These are phyloP conservation scores for Collybiopsis luxurians DNA, from an alignment of 768 basidiomycete species.

Conservation along the genomic window DNA sequence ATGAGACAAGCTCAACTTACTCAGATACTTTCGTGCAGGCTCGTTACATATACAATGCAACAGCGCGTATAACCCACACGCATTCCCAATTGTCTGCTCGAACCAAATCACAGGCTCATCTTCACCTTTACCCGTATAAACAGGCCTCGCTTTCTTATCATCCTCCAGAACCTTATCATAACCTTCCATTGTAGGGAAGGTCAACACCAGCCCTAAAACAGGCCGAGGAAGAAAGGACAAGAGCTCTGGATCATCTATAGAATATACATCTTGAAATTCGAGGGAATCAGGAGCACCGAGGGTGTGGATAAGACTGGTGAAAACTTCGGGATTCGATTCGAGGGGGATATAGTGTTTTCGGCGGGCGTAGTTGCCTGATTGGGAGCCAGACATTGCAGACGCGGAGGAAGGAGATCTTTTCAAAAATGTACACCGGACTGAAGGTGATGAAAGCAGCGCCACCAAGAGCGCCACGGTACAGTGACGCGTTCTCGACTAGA, in stretches of 20 bases:
- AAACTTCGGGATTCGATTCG: conserved; percentile 35
- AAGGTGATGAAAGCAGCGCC: too few relatives aligned
- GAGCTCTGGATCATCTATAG: conserved; percentile 30
- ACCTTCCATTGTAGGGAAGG: conserved; percentile 22
- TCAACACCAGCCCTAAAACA: conserved; percentile 28
- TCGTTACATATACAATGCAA: conserved; percentile 32
- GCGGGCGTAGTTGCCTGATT: neutral
- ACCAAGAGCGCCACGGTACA: too few relatives aligned
- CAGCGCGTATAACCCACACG: conserved; percentile 35
- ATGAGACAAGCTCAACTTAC: too few relatives aligned
- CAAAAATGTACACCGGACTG: too few relatives aligned
- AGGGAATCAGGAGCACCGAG: conserved; percentile 25
- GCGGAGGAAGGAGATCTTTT: too few relatives aligned
- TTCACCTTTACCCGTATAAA: conserved; percentile 27
- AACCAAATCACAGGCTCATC: conserved; percentile 33
- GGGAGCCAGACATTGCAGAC: neutral
- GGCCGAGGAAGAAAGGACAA: conserved; percentile 29
- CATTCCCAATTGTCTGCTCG: conserved; percentile 35
- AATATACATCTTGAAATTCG: conserved; percentile 31
- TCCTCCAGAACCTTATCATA: conserved; percentile 16
- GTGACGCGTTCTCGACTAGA: too few relatives aligned
- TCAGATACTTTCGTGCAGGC: conserved; percentile 18
- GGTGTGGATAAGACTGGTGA: conserved; percentile 29
- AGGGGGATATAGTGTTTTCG: conserved; percentile 31
- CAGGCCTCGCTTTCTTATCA: conserved; percentile 21